Base-by-base conservation (phyloP, 2,329 filamentous ascomycete species). In the Microdochium paspali region DNA sequence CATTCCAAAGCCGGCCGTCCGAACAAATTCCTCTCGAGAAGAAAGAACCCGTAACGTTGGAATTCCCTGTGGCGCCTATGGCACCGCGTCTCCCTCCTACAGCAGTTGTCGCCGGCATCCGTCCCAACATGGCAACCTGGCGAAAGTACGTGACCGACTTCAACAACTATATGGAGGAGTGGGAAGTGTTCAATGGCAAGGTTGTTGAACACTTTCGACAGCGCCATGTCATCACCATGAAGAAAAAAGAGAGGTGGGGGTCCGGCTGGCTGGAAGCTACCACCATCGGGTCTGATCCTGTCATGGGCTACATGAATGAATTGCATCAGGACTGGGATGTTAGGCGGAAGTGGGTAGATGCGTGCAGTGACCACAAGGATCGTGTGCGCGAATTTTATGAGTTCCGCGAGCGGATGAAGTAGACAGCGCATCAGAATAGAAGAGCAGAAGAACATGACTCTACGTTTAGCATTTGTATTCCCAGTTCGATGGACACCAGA, bases 321-420 rank as follows among this genome's bases (percentile, higher is more conserved):
- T 64, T 84, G 47, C 74, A 77, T 53, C 78, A 87, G 61, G 85
- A 90, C 58, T 74, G 80, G 52, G 68, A 70, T 44, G 77, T 87
- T 4, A 70, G 81, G 48, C 70, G 71, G 56, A 72, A 75, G 48
- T 88, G 85, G 82, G 65, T 66, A 25, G 61, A 73, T 9, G 78
- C 78, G 7, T 79, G 76, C 50, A 74, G 79, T 40, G 72, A 72
- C 50, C 85, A 90, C 57, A 73, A 77, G 49, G 62, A 70, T 48
- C 73, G 74, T 10, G 66, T 88, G 48, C 68, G 72, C 53, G 74
- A 79, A 53, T 85, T 82, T 57, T 68, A 75, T 62, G 70, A 63
- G 43, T 57, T 71, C 43, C 65, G 66, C 56, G 69, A 72, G 49
- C 57, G 66, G 51, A 66, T 76, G 44, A 63, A 60, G 53, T 62